These are phyloP conservation scores for Letharia lupina DNA, from an alignment of 495 filamentous ascomycete genomes.

Conservation along the genomic window DNA sequence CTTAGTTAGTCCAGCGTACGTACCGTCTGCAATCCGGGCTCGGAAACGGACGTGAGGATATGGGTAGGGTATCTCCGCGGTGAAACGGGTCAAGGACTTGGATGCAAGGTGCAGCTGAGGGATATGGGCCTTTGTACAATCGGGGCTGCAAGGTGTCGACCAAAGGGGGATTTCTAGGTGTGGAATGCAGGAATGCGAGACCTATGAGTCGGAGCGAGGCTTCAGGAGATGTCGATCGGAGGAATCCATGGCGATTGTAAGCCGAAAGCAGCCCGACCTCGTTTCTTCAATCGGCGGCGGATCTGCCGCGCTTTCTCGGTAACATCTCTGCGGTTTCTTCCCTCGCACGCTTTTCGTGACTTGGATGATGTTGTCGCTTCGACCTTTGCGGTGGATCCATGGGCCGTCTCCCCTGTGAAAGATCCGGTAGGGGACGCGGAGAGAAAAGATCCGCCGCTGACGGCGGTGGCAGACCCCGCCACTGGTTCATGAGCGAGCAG, in stretches of 20 bases:
- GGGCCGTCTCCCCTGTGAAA: background rate
- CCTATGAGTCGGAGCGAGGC: background rate
- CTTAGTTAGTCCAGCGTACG: too few species aligned
- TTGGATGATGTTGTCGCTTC: too few species aligned
- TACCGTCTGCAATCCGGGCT: too few species aligned
- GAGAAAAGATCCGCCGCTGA: background rate
- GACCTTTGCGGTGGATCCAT: background rate
- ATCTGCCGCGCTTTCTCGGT: background rate
- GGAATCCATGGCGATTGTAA: background rate
- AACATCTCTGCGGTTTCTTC: background rate
- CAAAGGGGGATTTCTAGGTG: background rate
- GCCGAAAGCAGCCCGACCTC: background rate
- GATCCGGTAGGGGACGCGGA: background rate
- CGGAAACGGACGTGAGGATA: too few species aligned
- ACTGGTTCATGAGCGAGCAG: background rate
- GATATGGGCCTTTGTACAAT: too few species aligned
- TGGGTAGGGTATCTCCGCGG: too few species aligned
- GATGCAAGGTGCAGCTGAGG: too few species aligned
- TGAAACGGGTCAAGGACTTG: too few species aligned
- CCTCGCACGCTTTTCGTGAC: background rate
- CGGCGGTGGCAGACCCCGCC: background rate
- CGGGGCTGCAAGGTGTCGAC: too few species aligned
- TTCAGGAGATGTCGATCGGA: background rate
- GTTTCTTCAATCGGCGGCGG: background rate
- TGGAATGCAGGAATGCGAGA: background rate